phyloP scores from a whole-genome alignment of 805 yeast species.

The Saccharomycopsis sp. region DNA sequence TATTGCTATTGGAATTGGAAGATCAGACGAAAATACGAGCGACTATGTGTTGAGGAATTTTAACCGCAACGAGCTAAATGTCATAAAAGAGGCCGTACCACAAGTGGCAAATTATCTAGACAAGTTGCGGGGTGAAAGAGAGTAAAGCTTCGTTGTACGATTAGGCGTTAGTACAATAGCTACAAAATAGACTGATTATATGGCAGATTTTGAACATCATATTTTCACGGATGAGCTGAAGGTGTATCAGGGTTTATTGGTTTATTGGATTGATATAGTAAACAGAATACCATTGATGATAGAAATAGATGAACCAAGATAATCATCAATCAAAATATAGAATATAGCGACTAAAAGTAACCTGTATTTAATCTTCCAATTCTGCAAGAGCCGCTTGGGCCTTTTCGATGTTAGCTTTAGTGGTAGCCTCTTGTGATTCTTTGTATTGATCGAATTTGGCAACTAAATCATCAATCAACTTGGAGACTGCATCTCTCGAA shows the following conservation, averaged over 20 bases:
- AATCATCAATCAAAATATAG: background rate
- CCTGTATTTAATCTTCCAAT: background rate
- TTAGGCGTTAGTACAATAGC: background rate
- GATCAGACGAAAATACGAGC: conserved; percentile 39
- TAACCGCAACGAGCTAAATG: conserved; percentile 36
- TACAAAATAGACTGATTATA: no score
- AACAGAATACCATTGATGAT: background rate
- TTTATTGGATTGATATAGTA: background rate
- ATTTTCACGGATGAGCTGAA: background rate
- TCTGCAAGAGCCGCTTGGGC: conserved; percentile 17
- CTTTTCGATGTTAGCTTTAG: conserved; percentile 53
- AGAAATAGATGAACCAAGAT: background rate
- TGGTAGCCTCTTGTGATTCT: conserved; percentile 72
- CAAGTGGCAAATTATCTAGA: conserved; percentile 34
- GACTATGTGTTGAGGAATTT: conserved; percentile 59
- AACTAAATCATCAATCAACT: conserved; percentile 59
- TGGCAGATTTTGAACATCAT: no score
- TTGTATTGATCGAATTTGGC: conserved; percentile 62
- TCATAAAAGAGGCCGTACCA: conserved; percentile 36
- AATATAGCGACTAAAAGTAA: background rate
- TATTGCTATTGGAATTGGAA: conserved; percentile 71
- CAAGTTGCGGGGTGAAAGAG: background rate
- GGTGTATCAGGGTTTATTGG: background rate
- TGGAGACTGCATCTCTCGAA: conserved; percentile 60
- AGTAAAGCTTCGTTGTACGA: no score